These are phyloP conservation scores for Ogataea nakhonphanomensis DNA, from an alignment of 805 yeast species.

Conservation along the genomic window DNA sequence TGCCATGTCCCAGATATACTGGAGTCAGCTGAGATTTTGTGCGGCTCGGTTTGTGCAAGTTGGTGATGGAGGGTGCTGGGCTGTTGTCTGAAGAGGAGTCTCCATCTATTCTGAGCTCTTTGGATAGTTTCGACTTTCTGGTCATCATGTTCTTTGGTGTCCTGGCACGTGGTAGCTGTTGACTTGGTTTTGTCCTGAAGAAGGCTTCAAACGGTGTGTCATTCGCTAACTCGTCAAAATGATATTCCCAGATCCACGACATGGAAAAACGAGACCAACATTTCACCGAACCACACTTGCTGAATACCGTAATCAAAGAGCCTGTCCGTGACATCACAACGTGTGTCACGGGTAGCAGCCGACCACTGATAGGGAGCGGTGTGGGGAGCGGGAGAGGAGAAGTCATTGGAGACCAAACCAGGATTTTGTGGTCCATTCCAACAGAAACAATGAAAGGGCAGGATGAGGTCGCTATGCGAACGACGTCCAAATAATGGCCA, in stretches of 20 bases:
- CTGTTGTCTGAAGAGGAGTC: constrained; percentile 2
- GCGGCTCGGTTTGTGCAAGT: constrained; percentile 6
- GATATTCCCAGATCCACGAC: constrained; percentile 56
- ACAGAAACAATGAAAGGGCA: constrained; percentile 65
- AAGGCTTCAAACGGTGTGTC: constrained; percentile 51
- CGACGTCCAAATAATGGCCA: constrained; percentile 62
- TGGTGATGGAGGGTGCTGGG: background rate
- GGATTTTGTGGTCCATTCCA: constrained; percentile 69
- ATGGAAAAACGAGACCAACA: constrained; percentile 57
- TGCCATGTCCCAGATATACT: constrained; percentile 8
- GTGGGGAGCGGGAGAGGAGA: constrained; percentile 46
- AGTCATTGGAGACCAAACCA: constrained; percentile 70
- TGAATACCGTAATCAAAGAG: constrained; percentile 52
- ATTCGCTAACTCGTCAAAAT: constrained; percentile 37
- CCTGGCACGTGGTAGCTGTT: constrained; percentile 36
- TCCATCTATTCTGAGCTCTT: constrained; percentile 10
- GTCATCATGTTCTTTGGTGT: constrained; percentile 16
- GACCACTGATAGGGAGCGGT: constrained; percentile 38
- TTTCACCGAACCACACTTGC: constrained; percentile 48
- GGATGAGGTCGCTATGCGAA: constrained; percentile 55
- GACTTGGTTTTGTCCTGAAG: constrained; percentile 52
- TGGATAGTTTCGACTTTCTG: constrained; percentile 15
- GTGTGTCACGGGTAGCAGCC: constrained; percentile 61
- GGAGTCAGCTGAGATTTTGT: constrained; percentile 1
- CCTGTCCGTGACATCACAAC: constrained; percentile 59